Base-by-base conservation (phyloP, 257 asterid species). In the Capsicum chinense region DNA sequence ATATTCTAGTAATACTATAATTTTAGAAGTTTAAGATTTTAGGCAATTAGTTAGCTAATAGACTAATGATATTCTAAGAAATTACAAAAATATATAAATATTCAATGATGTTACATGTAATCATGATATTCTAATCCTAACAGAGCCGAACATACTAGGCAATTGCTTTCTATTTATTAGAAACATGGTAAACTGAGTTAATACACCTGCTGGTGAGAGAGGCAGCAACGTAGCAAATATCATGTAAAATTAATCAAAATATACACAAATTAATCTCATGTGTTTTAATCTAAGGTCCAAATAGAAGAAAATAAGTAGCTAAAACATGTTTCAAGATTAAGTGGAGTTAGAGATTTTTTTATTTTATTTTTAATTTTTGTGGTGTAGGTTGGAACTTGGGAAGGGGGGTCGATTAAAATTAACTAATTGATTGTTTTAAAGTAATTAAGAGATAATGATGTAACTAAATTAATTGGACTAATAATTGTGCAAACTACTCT, bases 101-200 rank as follows among this genome's bases (percentile, higher is more conserved):
- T 60, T 60, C 4, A 60, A 26, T 26, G 33, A 0, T 26, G 33
- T 26, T 26, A 26, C 33, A 26, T 26, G 33, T 26, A 26, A 26
- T 26, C 2, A 26, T 26, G 33, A 26, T 26, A 26, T 26, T 26
- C 33, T 26, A 26, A 26, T 17, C 9, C 35, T 59, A 0, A 0
- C 4, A 0, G 0, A 58, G 5, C 0, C 0, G 17, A 17, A 2
- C 2, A 17, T 58, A 58, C 2, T 6, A 58, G 0, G 0, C 17
- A 10, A 58, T 58, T 7, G 2, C 0, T 17, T 6, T 0, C 1
- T 2, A 5, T 8, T 2, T 3, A 8, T 9, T 5, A 2, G 9
- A n/a, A 9, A 1, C 3, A 0, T 19, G 35, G 5, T 9, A 5
- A 1, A 19, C 3, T 0, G 1, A 19, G 2, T 60, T 15, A 4